Conservation (phyloP, 2,329 filamentous ascomycete species). For the Pyrenophora graminea region DNA sequence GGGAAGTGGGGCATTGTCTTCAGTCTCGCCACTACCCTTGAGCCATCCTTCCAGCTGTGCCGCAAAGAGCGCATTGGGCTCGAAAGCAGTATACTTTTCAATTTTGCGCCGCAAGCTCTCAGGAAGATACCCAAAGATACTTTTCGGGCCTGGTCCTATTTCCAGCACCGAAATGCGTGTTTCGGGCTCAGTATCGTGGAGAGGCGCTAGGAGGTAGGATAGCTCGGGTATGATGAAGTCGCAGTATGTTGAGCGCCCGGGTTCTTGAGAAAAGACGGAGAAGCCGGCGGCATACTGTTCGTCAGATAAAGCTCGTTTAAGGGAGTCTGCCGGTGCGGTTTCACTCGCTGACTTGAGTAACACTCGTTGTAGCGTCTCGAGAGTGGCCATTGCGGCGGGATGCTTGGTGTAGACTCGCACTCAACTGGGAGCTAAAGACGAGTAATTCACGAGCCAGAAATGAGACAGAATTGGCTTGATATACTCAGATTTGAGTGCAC, state of each 20-base stretch:
- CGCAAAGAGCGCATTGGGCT: conserved; percentile 57
- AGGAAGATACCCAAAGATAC: conserved; percentile 58
- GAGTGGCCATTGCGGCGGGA: neutral
- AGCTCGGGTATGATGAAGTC: neutral
- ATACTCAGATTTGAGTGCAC: no score
- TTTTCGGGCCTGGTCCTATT: conserved; percentile 63
- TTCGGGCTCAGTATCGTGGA: neutral
- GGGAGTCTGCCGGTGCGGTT: neutral
- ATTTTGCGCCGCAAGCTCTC: conserved; percentile 49
- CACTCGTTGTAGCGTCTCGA: neutral
- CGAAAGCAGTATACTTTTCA: conserved; percentile 58
- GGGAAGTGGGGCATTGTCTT: conserved; percentile 47
- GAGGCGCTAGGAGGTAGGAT: neutral
- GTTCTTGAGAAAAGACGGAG: no score
- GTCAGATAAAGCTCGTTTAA: neutral
- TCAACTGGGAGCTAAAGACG: no score
- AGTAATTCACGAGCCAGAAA: no score
- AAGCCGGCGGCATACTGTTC: neutral
- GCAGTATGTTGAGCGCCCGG: neutral
- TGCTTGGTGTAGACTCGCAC: neutral
- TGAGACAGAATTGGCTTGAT: no score
- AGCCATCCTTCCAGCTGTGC: conserved; percentile 52
- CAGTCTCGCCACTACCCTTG: neutral
- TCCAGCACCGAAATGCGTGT: conserved; percentile 59
- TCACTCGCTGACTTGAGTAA: neutral